Conservation (phyloP, 2,329 filamentous ascomycete genomes). For the Cladosporium phlei region DNA sequence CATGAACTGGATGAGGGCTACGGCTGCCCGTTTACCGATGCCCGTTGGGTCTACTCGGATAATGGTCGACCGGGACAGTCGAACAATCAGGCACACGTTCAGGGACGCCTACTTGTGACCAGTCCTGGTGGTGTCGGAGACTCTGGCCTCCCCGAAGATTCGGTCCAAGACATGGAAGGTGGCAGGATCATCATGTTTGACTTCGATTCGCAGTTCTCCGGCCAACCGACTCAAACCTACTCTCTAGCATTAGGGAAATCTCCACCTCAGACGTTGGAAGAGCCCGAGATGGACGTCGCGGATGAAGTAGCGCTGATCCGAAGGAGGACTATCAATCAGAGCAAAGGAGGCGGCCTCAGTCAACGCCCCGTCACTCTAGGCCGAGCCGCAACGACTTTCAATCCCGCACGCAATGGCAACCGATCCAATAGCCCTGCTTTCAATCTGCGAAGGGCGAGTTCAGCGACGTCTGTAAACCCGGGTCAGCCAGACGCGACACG, state of each 20-base stretch:
- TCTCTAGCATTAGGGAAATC: slow-evolving; percentile 32
- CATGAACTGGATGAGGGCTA: slow-evolving; percentile 36
- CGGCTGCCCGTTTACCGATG: slow-evolving; percentile 34
- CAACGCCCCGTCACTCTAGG: slow-evolving; percentile 30
- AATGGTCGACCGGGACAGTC: slow-evolving; percentile 25
- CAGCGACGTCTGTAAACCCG: slow-evolving; percentile 25
- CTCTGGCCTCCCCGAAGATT: slow-evolving; percentile 25
- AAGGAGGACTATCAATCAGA: slow-evolving; percentile 34
- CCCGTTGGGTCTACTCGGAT: slow-evolving; percentile 32
- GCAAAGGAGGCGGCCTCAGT: slow-evolving; percentile 27
- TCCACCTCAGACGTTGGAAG: slow-evolving; percentile 31
- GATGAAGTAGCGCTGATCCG: slow-evolving; percentile 33
- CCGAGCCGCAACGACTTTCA: slow-evolving; percentile 30
- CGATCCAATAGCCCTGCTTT: background rate
- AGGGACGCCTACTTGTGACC: slow-evolving; percentile 32
- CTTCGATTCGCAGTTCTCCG: slow-evolving; percentile 32
- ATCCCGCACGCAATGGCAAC: slow-evolving; percentile 1
- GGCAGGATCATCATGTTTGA: slow-evolving; percentile 35
- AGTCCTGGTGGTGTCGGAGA: slow-evolving; percentile 34
- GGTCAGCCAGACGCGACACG: slow-evolving; percentile 20
- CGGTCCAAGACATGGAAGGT: slow-evolving; percentile 33
- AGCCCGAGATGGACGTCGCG: slow-evolving; percentile 31
- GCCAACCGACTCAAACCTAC: slow-evolving; percentile 35
- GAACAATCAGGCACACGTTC: slow-evolving; percentile 24
- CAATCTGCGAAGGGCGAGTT: slow-evolving; percentile 9